These are phyloP conservation scores for Aureobasidium musti DNA, from an alignment of 2,329 filamentous ascomycete genomes.

Conservation along the genomic window DNA sequence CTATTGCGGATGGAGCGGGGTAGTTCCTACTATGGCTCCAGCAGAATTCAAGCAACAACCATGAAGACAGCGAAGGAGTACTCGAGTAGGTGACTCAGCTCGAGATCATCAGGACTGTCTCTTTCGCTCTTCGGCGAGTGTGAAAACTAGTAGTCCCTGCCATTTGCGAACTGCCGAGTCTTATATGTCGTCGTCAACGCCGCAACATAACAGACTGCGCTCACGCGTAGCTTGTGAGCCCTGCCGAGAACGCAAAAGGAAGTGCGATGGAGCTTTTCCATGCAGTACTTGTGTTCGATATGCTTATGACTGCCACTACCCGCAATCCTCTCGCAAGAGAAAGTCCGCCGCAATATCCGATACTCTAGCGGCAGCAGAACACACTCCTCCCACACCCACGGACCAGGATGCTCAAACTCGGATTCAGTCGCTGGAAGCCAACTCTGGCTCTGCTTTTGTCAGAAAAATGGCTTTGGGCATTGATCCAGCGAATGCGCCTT, in stretches of 20 bases:
- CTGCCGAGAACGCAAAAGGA: conserved; percentile 59
- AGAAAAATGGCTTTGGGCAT: conserved; percentile 55
- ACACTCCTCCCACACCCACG: conserved; percentile 11
- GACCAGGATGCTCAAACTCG: conserved; percentile 24
- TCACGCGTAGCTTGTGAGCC: conserved; percentile 43
- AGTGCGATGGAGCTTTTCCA: conserved; percentile 57
- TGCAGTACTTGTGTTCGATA: conserved; percentile 58
- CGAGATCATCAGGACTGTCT: neutral
- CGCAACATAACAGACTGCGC: conserved; percentile 20
- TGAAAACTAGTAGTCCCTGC: too few relatives aligned
- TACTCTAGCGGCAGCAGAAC: conserved; percentile 13
- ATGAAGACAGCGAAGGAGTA: neutral
- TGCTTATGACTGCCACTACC: conserved; percentile 57
- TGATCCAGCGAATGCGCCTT: conserved; percentile 56
- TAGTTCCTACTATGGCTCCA: neutral
- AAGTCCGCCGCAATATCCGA: conserved; percentile 33
- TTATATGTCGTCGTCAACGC: neutral
- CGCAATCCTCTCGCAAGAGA: conserved; percentile 42
- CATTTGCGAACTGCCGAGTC: neutral
- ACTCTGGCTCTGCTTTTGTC: conserved; percentile 60
- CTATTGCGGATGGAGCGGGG: conserved; percentile 1
- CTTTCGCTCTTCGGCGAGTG: neutral
- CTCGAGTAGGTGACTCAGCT: neutral
- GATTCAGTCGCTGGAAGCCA: conserved; percentile 55
- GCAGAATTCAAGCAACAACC: conserved; percentile 4